Base-by-base conservation (phyloP, 2,329 filamentous ascomycete genomes). In the Ophiostoma piceae region DNA sequence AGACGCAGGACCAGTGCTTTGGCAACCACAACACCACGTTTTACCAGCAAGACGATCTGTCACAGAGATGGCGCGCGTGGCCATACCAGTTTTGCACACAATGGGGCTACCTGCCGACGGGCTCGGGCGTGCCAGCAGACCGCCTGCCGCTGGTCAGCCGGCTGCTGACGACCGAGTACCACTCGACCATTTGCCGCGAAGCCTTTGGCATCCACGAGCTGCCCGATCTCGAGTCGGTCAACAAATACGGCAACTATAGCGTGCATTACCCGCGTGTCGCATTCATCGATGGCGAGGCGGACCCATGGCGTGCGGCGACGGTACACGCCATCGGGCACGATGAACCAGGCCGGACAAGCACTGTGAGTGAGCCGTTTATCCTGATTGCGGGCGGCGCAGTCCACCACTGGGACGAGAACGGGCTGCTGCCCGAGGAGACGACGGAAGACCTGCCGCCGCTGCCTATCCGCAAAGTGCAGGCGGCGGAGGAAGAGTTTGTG, bases 391-490 rank as follows among this genome's bases (percentile, higher is more conserved):
- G 85, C n/a, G 91, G 87, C 0, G 74, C 73, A 12, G 90, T 94
- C 26, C 92, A 96, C 77, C 91, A 94, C 76, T 95, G 90, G 89
- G 90, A 92, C 74, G 88, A 90, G 79, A 89, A 90, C 73, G 88
- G 88, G 0, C 74, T 90, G n/a, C 86, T 88, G 67, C 77, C 81
- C 0, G 88, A 89, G 70, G 82, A 91, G 76, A 89, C 88, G 0
- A 73, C 71, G n/a, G 62, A 71, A 4, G 71, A 71, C 9, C 69
- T 74, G 69, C 73, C 73, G 60, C 73, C 73, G 12, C 4, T 62
- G 47, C 65, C 71, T 1, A 67, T 74, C 22, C 68, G 70, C 0
- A 19, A 69, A 5, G 71, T 71, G 62, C 74, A 74, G 71, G 71
- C 68, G 1, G 62, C 67, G n/a, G 74, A 74, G 67, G 71, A 64